Percentiles rank a stretch among this genome's conserved stretches.
Conservation (phyloP, 805 yeast genomes). For the Zygoascus bituminiphila region DNA sequence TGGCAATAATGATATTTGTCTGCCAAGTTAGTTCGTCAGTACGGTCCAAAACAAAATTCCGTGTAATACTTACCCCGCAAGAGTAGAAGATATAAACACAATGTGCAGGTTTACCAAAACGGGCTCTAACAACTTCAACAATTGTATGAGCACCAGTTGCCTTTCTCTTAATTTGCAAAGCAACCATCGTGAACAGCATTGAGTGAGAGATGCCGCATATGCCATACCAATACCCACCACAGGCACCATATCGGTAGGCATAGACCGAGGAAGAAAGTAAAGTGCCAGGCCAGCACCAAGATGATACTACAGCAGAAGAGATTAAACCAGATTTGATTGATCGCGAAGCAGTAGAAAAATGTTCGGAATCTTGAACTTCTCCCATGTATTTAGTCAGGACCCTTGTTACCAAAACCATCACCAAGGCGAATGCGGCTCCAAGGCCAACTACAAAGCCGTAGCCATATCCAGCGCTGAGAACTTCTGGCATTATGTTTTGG, state of each 20-base stretch:
- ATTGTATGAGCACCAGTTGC: slow-evolving; percentile 92
- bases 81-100: slow-evolving; percentile 57
- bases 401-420: slow-evolving; percentile 68
- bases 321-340: slow-evolving; percentile 76
- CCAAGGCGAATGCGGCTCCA: slow-evolving; percentile 52
- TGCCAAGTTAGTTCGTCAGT: neutral
- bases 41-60: too few species aligned
- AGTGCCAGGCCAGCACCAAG: slow-evolving; percentile 90
- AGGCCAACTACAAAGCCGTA: slow-evolving; percentile 81
- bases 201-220: slow-evolving; percentile 87
- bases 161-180: slow-evolving; percentile 77
- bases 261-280: slow-evolving; percentile 65
- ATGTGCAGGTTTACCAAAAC: slow-evolving; percentile 74
- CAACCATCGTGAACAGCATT: slow-evolving; percentile 72
- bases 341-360: slow-evolving; percentile 87
- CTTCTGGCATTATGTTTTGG: neutral
- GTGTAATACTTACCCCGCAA: slow-evolving; percentile 37
- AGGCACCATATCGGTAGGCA: slow-evolving; percentile 66
- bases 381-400: slow-evolving; percentile 68
- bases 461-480: slow-evolving; percentile 40
- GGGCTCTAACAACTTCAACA: slow-evolving; percentile 68
- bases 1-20: slow-evolving; percentile 81
- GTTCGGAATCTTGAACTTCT: slow-evolving; percentile 85
- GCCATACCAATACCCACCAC: slow-evolving; percentile 78
- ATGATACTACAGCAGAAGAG: slow-evolving; percentile 81